phyloP scores from a whole-genome alignment of 2,329 filamentous ascomycete genomes.

The Diaporthe vaccinii region DNA sequence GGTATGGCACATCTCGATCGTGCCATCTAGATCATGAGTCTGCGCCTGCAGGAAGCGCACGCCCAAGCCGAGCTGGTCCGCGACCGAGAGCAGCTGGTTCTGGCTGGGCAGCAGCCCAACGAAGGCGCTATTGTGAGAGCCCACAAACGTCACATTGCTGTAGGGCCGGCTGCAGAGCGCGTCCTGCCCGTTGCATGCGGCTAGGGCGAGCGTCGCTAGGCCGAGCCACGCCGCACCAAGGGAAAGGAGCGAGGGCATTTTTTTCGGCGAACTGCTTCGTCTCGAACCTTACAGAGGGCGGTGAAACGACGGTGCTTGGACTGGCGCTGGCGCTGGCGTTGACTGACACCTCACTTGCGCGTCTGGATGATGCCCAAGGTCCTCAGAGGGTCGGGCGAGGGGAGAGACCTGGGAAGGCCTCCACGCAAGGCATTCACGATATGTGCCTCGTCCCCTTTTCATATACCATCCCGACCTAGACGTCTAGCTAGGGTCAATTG shows the following conservation, averaged over 20 bases:
- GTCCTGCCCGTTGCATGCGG: conserved; percentile 69
- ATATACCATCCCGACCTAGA: conserved; percentile 2
- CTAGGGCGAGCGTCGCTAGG: conserved; percentile 28
- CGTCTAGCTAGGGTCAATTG: not conserved
- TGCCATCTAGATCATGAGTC: conserved; percentile 66
- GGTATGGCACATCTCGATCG: conserved; percentile 75
- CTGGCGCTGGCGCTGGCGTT: conserved; percentile 1
- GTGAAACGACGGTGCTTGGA: conserved; percentile 9
- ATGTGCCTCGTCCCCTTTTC: not conserved
- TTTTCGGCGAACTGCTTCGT: not conserved
- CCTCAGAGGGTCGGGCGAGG: not conserved
- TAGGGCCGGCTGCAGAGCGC: conserved; percentile 70
- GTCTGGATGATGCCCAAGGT: conserved; percentile 19
- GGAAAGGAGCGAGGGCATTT: conserved; percentile 21
- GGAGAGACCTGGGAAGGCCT: not conserved
- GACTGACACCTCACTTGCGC: conserved; percentile 3
- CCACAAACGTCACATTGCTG: conserved; percentile 72
- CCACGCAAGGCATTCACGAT: not conserved
- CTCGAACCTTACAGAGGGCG: not conserved
- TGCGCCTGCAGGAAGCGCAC: conserved; percentile 76
- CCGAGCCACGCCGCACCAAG: conserved; percentile 14
- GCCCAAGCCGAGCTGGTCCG: conserved; percentile 70
- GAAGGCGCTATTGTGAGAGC: conserved; percentile 76
- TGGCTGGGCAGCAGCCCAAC: conserved; percentile 66
- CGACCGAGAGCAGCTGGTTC: conserved; percentile 73